These are phyloP conservation scores for Eucalyptus pumila DNA, from an alignment of 345 rosid species.

Conservation along the genomic window DNA sequence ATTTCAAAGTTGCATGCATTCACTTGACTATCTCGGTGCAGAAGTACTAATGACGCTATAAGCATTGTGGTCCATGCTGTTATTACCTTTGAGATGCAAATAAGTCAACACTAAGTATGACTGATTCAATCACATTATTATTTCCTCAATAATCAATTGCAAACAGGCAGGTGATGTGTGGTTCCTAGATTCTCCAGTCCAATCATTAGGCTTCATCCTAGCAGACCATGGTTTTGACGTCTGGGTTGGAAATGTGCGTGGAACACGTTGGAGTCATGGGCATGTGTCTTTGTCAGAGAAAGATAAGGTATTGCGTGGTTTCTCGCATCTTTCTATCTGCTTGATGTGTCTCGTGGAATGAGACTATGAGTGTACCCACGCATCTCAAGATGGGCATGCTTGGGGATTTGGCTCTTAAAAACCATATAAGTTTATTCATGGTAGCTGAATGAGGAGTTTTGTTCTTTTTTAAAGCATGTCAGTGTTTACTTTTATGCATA, in stretches of 20 bases:
- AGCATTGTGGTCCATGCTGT: neutral
- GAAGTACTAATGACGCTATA: neutral
- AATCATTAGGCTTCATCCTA: constrained; percentile 74
- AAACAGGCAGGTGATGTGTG: constrained; percentile 75
- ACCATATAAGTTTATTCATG: neutral
- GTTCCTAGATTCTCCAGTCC: constrained; percentile 61
- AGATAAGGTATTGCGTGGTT: constrained; percentile 42
- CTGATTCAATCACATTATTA: neutral
- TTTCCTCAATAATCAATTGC: neutral
- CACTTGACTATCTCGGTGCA: neutral
- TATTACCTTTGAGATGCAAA: neutral
- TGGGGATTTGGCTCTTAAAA: neutral
- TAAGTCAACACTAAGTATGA: neutral
- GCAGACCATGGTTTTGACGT: constrained; percentile 91
- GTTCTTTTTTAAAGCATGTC: neutral
- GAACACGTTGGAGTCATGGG: constrained; percentile 79
- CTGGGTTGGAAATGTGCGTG: constrained; percentile 91
- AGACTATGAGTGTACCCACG: neutral
- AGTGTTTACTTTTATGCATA: neutral
- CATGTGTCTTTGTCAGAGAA: constrained; percentile 56
- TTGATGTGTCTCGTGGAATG: neutral
- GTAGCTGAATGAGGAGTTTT: neutral
- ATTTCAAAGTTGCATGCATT: neutral
- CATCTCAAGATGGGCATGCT: neutral
- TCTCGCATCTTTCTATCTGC: neutral